Conservation (phyloP, 176 grass and related monocot species). For the Typha latifolia region DNA sequence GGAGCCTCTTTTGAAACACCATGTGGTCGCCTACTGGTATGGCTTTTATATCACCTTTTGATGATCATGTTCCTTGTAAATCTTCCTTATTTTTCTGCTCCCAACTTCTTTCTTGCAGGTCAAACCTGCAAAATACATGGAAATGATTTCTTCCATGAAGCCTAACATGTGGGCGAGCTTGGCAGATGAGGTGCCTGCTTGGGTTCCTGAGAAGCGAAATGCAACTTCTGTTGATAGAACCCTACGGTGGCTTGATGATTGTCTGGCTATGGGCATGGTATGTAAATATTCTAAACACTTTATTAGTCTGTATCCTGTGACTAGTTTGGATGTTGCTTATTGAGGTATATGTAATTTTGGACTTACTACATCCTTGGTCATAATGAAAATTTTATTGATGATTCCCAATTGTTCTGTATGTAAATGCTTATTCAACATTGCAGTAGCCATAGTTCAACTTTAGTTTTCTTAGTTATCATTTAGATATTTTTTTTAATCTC, state of each 20-base stretch:
- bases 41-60: neutral
- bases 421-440: too few species aligned
- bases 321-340: neutral
- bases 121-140: constrained; percentile 78
- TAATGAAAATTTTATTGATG: neutral
- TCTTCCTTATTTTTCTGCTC: constrained; percentile 3
- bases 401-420: neutral
- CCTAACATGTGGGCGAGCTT: constrained; percentile 82
- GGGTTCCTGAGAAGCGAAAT: constrained; percentile 80
- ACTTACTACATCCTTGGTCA: neutral
- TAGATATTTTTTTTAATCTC: too few species aligned
- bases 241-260: constrained; percentile 77
- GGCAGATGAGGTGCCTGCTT: constrained; percentile 86
- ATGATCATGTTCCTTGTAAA: neutral
- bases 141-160: constrained; percentile 66
- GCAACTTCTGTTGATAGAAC: constrained; percentile 84
- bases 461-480: too few species aligned
- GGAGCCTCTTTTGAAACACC: constrained; percentile 90
- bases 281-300: constrained; percentile 7
- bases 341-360: neutral
- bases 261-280: constrained; percentile 66
- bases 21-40: constrained; percentile 61
- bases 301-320: neutral
- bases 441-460: too few species aligned
- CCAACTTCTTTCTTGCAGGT: constrained; percentile 31